These are phyloP conservation scores for Alisma plantagoaquatica DNA, from an alignment of 106 monocot genomes.

Conservation along the genomic window DNA sequence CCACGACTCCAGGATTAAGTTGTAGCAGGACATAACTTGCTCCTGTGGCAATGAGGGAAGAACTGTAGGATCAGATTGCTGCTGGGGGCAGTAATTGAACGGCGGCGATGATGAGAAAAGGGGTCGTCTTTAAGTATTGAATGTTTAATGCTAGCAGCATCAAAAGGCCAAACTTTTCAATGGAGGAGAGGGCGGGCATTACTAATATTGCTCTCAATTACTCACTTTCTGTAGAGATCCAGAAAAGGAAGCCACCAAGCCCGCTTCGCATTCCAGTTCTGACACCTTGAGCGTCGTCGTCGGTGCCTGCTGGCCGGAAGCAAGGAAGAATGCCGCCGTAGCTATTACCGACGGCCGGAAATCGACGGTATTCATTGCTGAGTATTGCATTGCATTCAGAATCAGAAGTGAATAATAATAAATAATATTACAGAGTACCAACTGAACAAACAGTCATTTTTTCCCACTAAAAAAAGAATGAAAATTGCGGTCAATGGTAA, in stretches of 20 bases:
- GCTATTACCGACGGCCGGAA: conserved; percentile 44
- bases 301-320: conserved; percentile 21
- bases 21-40: conserved; percentile 56
- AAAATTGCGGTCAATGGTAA: not conserved
- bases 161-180: not conserved
- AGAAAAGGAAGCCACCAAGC: conserved; percentile 9
- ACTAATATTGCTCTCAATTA: too few species aligned
- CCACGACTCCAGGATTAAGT: conserved; percentile 38
- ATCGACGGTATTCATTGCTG: conserved; percentile 44
- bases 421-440: not conserved
- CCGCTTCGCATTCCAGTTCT: too few species aligned
- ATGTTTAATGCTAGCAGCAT: not conserved
- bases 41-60: conserved; percentile 26
- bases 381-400: too few species aligned
- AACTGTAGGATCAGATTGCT: not conserved
- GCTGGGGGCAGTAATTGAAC: too few species aligned
- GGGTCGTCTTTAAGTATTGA: not conserved
- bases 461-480: not conserved
- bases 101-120: conserved; percentile 1
- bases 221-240: conserved; percentile 35
- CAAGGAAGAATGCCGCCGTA: conserved; percentile 43
- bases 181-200: not conserved
- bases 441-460: not conserved
- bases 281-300: conserved; percentile 22
- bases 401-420: too few species aligned